Percentiles rank a stretch among this genome's conserved stretches.
phyloP scores from a whole-genome alignment of 2,329 filamentous ascomycete species.

The Aspergillus udagawae region DNA sequence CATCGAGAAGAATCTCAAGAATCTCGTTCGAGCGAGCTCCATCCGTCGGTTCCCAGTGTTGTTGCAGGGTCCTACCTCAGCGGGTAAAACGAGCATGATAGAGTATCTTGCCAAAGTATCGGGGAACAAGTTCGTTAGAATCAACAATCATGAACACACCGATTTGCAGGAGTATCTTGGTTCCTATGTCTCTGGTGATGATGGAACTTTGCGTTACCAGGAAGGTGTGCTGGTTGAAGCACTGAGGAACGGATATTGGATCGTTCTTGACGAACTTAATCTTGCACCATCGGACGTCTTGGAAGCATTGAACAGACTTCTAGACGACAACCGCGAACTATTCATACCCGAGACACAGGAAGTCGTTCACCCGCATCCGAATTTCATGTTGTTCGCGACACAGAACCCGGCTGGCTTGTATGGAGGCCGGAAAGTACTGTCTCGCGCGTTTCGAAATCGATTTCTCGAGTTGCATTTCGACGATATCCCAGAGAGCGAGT shows the following conservation, averaged over 20 bases:
- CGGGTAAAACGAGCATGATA: slow-evolving; percentile 99
- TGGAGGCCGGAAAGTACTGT: slow-evolving; percentile 88
- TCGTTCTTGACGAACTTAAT: slow-evolving; percentile 96
- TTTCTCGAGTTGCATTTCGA: slow-evolving; percentile 98
- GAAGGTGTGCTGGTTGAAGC: slow-evolving; percentile 93
- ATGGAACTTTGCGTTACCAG: slow-evolving; percentile 84
- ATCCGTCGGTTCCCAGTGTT: slow-evolving; percentile 89
- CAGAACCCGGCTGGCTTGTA: slow-evolving; percentile 96
- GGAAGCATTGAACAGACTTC: slow-evolving; percentile 87
- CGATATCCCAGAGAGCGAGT: slow-evolving; percentile 91
- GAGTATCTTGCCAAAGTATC: slow-evolving; percentile 96
- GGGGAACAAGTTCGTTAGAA: slow-evolving; percentile 93
- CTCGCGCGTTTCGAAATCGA: slow-evolving; percentile 90
- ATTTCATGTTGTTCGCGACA: slow-evolving; percentile 97
- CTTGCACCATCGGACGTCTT: slow-evolving; percentile 94
- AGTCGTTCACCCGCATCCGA: slow-evolving; percentile 81
- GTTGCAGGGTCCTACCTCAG: slow-evolving; percentile 93
- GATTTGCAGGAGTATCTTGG: slow-evolving; percentile 97
- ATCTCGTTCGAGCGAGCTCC: slow-evolving; percentile 87
- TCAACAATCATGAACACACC: slow-evolving; percentile 99
- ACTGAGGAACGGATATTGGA: slow-evolving; percentile 91
- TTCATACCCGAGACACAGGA: slow-evolving; percentile 97
- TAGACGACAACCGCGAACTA: slow-evolving; percentile 95
- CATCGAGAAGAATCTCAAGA: slow-evolving; percentile 89
- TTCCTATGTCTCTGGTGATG: slow-evolving; percentile 80